phyloP scores from a whole-genome alignment of 2,329 filamentous ascomycete species.

The Phoma herbarum region DNA sequence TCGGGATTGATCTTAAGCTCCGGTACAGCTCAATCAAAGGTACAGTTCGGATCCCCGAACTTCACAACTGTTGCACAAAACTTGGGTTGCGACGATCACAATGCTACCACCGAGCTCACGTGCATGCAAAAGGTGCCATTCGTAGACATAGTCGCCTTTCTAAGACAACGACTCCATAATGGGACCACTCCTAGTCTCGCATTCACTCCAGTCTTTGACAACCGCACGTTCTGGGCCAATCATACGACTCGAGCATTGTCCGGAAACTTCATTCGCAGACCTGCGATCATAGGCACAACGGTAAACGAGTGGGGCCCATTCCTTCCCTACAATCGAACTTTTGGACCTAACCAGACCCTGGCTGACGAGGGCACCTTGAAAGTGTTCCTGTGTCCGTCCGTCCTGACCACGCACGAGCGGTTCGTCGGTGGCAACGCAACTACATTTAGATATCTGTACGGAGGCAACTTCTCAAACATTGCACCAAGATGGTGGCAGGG shows the following conservation, averaged over 20 bases:
- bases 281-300: conserved; percentile 49
- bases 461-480: conserved; percentile 25
- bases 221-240: conserved; percentile 46
- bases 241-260: conserved; percentile 41
- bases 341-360: conserved; percentile 34
- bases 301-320: conserved; percentile 48
- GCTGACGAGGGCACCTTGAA: conserved; percentile 33
- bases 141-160: neutral
- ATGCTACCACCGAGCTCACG: conserved; percentile 21
- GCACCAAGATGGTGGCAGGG: neutral
- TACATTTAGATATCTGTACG: conserved; percentile 51
- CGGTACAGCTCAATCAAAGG: conserved; percentile 25
- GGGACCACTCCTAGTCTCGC: conserved; percentile 32
- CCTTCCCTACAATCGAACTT: conserved; percentile 37
- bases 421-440: conserved; percentile 30
- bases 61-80: conserved; percentile 51
- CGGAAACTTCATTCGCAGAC: conserved; percentile 38
- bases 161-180: conserved; percentile 6
- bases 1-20: conserved; percentile 36
- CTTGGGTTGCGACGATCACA: conserved; percentile 42
- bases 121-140: conserved; percentile 5
- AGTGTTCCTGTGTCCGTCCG: conserved; percentile 43
- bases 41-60: conserved; percentile 37
- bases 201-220: conserved; percentile 41
- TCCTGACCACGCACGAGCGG: conserved; percentile 41